Evolutionary conservation across 805 yeast species (phyloP).

Genomic region (Candida sithepensis): DNA sequence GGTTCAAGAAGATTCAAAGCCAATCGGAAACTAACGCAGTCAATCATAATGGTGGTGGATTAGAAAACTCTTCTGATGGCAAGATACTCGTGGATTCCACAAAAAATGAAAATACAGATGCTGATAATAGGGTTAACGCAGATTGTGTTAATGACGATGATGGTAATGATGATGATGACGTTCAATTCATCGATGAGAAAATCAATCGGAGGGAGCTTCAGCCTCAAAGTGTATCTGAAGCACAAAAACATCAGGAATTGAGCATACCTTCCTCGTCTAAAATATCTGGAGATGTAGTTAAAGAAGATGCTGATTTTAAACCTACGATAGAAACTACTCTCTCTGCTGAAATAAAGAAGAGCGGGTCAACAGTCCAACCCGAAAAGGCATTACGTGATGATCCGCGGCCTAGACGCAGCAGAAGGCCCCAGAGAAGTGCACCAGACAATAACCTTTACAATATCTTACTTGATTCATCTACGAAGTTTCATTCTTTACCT

Average conservation of each 20-base stretch:
- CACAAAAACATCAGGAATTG: neutral
- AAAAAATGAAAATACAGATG: no score
- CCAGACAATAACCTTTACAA: neutral
- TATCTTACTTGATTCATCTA: neutral
- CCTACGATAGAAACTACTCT: no score
- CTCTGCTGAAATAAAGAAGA: neutral
- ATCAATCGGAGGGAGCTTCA: neutral
- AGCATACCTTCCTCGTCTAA: neutral
- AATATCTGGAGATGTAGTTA: no score
- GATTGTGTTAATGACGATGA: neutral
- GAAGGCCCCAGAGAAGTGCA: neutral
- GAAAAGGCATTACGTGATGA: neutral
- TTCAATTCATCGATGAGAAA: conserved; percentile 3
- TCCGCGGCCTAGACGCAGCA: neutral
- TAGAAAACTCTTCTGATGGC: no score
- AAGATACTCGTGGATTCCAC: no score
- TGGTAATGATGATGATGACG: conserved; percentile 3
- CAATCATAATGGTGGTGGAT: no score
- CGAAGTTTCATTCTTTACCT: neutral
- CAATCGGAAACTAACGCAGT: neutral
- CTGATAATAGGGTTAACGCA: no score
- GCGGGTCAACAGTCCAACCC: neutral
- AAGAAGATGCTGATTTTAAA: no score
- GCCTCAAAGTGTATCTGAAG: neutral
- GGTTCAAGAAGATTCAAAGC: neutral